Conservation (phyloP, 1,139 yeast genomes). For the Starmera stellimalicola region DNA sequence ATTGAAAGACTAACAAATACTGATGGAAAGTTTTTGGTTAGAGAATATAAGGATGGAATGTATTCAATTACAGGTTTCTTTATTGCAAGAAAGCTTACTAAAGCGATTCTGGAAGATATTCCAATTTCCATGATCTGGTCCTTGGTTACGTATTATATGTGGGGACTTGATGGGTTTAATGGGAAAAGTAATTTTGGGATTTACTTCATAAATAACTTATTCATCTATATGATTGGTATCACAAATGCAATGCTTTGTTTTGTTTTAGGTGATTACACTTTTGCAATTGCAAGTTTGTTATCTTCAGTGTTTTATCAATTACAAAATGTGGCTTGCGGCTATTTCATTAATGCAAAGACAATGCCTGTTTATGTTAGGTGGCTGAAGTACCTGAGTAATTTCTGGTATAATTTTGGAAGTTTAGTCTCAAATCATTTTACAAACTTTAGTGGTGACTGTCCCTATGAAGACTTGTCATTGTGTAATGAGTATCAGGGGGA, state of each 20-base stretch:
- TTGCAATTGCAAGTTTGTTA: constrained; percentile 52
- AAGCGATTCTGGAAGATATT: constrained; percentile 60
- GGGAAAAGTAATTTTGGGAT: constrained; percentile 45
- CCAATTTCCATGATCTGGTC: constrained; percentile 54
- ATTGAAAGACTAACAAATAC: constrained; percentile 59
- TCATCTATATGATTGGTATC: constrained; percentile 49
- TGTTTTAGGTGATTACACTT: constrained; percentile 46
- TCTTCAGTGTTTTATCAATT: constrained; percentile 33
- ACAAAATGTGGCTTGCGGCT: constrained; percentile 79
- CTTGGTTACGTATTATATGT: constrained; percentile 63
- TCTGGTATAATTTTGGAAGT: constrained; percentile 76
- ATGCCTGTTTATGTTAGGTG: constrained; percentile 86
- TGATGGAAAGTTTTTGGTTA: constrained; percentile 60
- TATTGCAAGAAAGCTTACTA: constrained; percentile 56
- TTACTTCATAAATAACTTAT: constrained; percentile 49
- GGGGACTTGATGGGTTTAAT: constrained; percentile 42
- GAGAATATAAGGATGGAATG: constrained; percentile 64
- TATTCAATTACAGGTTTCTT: constrained; percentile 61
- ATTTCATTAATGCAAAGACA: constrained; percentile 60
- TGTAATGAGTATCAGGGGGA: constrained; percentile 39
- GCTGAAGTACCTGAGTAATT: constrained; percentile 66
- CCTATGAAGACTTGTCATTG: constrained; percentile 32
- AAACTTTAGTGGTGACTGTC: constrained; percentile 50
- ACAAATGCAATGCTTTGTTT: constrained; percentile 47
- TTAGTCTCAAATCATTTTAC: constrained; percentile 57